Conservation (phyloP, 768 basidiomycete genomes). For the Mycena latifolia region DNA sequence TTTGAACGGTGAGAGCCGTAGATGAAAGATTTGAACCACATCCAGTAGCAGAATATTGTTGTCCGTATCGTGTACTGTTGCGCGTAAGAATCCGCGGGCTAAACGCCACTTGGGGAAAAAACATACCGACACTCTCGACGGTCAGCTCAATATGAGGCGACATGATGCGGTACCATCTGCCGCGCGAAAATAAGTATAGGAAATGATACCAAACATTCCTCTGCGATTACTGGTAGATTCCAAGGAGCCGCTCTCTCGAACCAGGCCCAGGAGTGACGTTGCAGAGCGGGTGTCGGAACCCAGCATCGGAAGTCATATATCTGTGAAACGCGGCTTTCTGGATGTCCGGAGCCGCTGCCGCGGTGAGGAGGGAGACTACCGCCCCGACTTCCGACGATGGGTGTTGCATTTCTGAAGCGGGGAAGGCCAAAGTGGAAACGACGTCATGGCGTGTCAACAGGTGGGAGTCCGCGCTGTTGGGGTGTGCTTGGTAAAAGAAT, state of each 20-base stretch:
- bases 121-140: slow-evolving; percentile 59
- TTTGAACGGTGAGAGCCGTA: slow-evolving; percentile 59
- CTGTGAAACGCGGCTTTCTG: slow-evolving; percentile 60
- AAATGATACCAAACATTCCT: no score
- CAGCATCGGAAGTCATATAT: slow-evolving; percentile 68
- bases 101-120: not conserved
- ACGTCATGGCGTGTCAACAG: no score
- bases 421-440: no score
- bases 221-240: slow-evolving; percentile 64
- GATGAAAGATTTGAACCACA: slow-evolving; percentile 64
- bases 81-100: not conserved
- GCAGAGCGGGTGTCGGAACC: slow-evolving; percentile 72
- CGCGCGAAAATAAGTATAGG: not conserved
- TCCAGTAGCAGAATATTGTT: slow-evolving; percentile 62
- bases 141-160: slow-evolving; percentile 62
- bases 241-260: slow-evolving; percentile 67
- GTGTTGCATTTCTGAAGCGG: slow-evolving; percentile 59
- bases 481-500: no score
- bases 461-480: no score
- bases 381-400: slow-evolving; percentile 62
- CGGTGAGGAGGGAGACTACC: slow-evolving; percentile 60
- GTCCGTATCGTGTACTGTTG: slow-evolving; percentile 62
- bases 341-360: slow-evolving; percentile 60
- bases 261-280: slow-evolving; percentile 57
- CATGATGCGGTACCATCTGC: slow-evolving; percentile 74